phyloP scores from a whole-genome alignment of 2,329 filamentous ascomycete species.

The Tolypocladium pustulatum region DNA sequence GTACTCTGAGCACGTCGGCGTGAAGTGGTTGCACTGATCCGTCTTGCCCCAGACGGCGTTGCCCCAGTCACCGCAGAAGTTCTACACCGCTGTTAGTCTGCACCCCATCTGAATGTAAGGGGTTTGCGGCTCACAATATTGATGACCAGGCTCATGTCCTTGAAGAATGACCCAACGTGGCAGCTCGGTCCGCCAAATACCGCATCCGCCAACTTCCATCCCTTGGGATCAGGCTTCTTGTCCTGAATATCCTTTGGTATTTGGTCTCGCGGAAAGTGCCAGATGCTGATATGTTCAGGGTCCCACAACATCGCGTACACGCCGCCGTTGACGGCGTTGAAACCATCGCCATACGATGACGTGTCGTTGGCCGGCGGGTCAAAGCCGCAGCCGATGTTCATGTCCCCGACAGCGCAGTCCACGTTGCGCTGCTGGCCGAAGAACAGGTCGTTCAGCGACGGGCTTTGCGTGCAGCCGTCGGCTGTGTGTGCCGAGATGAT shows the following conservation, averaged over 20 bases:
- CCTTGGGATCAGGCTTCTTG: conserved; percentile 48
- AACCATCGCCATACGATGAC: conserved; percentile 47
- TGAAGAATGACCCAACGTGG: conserved; percentile 55
- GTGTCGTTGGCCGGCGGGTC: conserved; percentile 28
- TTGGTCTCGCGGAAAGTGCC: conserved; percentile 59
- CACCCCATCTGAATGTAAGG: background rate
- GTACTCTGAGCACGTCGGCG: conserved; percentile 33
- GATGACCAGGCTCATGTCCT: conserved; percentile 59
- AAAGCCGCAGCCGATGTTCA: conserved; percentile 36
- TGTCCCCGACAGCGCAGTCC: conserved; percentile 25
- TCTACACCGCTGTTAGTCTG: conserved; percentile 17
- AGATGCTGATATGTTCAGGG: conserved; percentile 55
- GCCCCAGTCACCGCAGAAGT: conserved; percentile 73
- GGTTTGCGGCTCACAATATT: conserved; percentile 41
- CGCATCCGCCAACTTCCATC: conserved; percentile 61
- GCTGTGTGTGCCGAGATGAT: conserved; percentile 52
- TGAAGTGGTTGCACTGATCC: conserved; percentile 27
- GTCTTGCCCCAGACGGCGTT: conserved; percentile 31
- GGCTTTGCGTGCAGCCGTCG: conserved; percentile 18
- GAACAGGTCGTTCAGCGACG: conserved; percentile 9
- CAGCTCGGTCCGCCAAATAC: conserved; percentile 56
- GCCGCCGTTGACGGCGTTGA: conserved; percentile 57
- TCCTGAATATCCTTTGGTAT: conserved; percentile 56
- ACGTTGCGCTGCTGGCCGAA: conserved; percentile 15
- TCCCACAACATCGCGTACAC: conserved; percentile 67